Conservation (phyloP, 768 basidiomycete species). For the Hypsizygus marmoreus region DNA sequence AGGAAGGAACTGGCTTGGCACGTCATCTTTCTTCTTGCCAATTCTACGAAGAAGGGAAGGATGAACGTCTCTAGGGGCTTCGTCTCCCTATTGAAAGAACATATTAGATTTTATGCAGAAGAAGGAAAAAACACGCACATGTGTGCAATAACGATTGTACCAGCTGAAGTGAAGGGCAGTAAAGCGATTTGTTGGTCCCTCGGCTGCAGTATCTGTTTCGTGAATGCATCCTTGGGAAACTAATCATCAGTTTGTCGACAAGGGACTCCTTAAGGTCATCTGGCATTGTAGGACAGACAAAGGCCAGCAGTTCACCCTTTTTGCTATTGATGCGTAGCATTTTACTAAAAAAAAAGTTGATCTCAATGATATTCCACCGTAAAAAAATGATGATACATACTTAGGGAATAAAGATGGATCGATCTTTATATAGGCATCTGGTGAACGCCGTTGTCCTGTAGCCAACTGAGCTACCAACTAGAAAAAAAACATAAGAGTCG, state of each 20-base stretch:
- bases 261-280: not conserved
- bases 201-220: constrained; percentile 1
- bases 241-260: not conserved
- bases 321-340: not conserved
- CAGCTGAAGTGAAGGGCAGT: not conserved
- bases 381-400: not conserved
- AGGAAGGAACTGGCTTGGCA: too few relatives aligned
- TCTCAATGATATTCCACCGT: too few relatives aligned
- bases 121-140: not conserved
- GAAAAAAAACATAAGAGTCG: too few relatives aligned
- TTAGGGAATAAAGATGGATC: not conserved
- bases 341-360: not conserved
- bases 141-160: constrained; percentile 2
- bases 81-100: too few relatives aligned
- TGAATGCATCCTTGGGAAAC: not conserved
- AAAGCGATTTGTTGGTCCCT: not conserved
- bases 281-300: not conserved
- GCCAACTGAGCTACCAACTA: too few relatives aligned
- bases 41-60: too few relatives aligned
- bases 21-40: too few relatives aligned
- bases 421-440: not conserved
- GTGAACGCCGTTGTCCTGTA: too few relatives aligned
- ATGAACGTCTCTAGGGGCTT: too few relatives aligned
- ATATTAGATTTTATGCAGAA: too few relatives aligned
- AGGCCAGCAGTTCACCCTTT: not conserved